Evolutionary conservation across 2,329 filamentous ascomycete genomes (phyloP).

Genomic region (Penicillium verrucosum): DNA sequence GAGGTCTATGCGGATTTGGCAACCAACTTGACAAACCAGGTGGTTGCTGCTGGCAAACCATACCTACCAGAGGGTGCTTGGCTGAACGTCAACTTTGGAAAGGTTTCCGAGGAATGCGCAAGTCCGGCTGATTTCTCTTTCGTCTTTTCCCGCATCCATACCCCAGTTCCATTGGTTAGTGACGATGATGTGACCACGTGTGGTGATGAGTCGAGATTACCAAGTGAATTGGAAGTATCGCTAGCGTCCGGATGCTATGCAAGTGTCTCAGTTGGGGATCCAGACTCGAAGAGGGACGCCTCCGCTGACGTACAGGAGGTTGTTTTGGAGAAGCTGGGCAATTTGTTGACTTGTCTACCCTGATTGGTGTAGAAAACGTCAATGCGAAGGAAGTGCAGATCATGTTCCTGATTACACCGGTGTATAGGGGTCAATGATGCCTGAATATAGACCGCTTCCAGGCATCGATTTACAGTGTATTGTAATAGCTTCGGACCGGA

Average conservation of each 20-base stretch:
- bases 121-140: slow-evolving; percentile 57
- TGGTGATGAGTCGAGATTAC: slow-evolving; percentile 52
- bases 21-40: slow-evolving; percentile 53
- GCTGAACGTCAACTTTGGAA: slow-evolving; percentile 68
- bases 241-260: slow-evolving; percentile 56
- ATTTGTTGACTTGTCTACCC: slow-evolving; percentile 49
- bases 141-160: slow-evolving; percentile 61
- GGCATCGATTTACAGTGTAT: too few species aligned
- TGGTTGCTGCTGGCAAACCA: slow-evolving; percentile 57
- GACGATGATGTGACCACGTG: slow-evolving; percentile 57
- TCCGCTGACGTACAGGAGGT: slow-evolving; percentile 50
- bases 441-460: too few species aligned
- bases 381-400: neutral
- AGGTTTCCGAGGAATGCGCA: slow-evolving; percentile 50
- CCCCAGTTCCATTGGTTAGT: slow-evolving; percentile 37
- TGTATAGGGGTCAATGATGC: too few species aligned
- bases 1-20: slow-evolving; percentile 64
- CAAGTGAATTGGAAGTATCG: slow-evolving; percentile 57
- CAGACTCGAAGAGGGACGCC: slow-evolving; percentile 59
- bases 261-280: slow-evolving; percentile 61
- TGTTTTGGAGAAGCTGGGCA: slow-evolving; percentile 52
- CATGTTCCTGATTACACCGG: neutral
- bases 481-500: too few species aligned
- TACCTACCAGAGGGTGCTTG: slow-evolving; percentile 61
- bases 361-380: slow-evolving; percentile 15